phyloP scores from a whole-genome alignment of 2,329 filamentous ascomycete genomes.

The Phyllachora maydis region DNA sequence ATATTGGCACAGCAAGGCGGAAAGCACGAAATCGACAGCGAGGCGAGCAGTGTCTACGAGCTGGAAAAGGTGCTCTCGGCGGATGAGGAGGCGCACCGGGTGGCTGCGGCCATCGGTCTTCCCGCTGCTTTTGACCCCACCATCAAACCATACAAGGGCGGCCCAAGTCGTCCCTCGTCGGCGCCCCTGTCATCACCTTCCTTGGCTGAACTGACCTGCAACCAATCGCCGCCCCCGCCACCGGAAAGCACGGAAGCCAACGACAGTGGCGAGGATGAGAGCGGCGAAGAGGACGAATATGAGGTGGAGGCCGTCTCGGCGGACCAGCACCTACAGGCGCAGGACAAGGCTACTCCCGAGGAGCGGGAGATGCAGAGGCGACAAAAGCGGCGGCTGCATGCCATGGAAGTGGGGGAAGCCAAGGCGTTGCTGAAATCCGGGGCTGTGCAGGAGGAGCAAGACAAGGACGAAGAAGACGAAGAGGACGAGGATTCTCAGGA shows the following conservation, averaged over 20 bases:
- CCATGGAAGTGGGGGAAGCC: constrained; percentile 39
- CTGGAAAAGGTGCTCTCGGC: constrained; percentile 31
- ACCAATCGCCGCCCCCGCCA: constrained; percentile 6
- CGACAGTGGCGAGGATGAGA: constrained; percentile 22
- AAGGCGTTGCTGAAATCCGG: constrained; percentile 19
- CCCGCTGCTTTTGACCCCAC: constrained; percentile 43
- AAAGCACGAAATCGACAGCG: constrained; percentile 35
- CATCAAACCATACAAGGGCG: constrained; percentile 27
- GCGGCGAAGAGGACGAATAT: constrained; percentile 18
- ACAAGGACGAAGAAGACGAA: constrained; percentile 10
- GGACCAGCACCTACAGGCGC: constrained; percentile 11
- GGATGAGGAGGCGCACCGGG: constrained; percentile 43
- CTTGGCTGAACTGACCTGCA: constrained; percentile 2
- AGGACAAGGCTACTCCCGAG: constrained; percentile 20
- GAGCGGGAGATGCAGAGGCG: constrained; percentile 17
- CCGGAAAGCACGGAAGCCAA: constrained; percentile 4
- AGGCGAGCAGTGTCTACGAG: constrained; percentile 28
- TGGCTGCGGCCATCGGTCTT: constrained; percentile 40
- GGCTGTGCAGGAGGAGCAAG: constrained; percentile 4
- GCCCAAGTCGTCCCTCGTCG: constrained; percentile 4
- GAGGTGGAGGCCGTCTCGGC: constrained; percentile 19
- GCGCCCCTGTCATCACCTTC: constrained; percentile 1
- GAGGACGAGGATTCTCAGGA: constrained; percentile 6
- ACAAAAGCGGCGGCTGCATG: constrained; percentile 31
- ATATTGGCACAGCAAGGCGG: constrained; percentile 47